Evolutionary conservation across 495 filamentous ascomycete genomes (phyloP).

Genomic region (Sphaerosporella brunnea): DNA sequence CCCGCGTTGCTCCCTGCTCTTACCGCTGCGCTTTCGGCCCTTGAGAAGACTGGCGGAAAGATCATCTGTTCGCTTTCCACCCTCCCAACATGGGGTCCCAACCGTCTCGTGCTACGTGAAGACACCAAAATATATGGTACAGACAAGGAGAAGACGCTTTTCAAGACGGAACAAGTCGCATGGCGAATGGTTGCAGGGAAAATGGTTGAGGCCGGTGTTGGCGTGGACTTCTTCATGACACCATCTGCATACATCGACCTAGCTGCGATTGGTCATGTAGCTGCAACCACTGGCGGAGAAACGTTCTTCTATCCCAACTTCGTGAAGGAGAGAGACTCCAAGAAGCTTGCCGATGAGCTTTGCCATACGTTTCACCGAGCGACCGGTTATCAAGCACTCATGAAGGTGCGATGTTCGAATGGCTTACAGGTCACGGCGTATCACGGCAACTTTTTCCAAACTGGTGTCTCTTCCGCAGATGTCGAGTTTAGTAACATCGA

Average conservation of each 20-base stretch:
- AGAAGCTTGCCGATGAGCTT: slow-evolving; percentile 72
- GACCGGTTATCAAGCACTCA: slow-evolving; percentile 87
- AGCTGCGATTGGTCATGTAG: slow-evolving; percentile 71
- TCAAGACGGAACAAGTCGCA: slow-evolving; percentile 69
- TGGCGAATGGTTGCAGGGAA: slow-evolving; percentile 72
- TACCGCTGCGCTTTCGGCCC: slow-evolving; percentile 59
- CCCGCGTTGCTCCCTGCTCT: slow-evolving; percentile 70
- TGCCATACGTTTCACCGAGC: slow-evolving; percentile 76
- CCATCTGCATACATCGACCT: slow-evolving; percentile 85
- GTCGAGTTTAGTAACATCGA: slow-evolving; percentile 88
- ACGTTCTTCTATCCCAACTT: slow-evolving; percentile 94
- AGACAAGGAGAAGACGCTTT: slow-evolving; percentile 81
- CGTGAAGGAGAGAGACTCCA: slow-evolving; percentile 62
- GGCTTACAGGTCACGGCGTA: slow-evolving; percentile 87
- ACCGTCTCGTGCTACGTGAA: slow-evolving; percentile 64
- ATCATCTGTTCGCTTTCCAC: slow-evolving; percentile 71
- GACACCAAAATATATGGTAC: slow-evolving; percentile 70
- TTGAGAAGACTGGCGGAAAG: slow-evolving; percentile 78
- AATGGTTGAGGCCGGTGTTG: slow-evolving; percentile 74
- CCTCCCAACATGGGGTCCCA: slow-evolving; percentile 79
- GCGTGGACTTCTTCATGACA: slow-evolving; percentile 85
- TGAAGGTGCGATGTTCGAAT: slow-evolving; percentile 97
- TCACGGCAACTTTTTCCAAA: slow-evolving; percentile 89
- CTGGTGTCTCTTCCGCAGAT: slow-evolving; percentile 73
- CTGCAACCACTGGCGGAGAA: slow-evolving; percentile 73